Conservation (phyloP, 805 yeast genomes). For the Blastobotrys americana region DNA sequence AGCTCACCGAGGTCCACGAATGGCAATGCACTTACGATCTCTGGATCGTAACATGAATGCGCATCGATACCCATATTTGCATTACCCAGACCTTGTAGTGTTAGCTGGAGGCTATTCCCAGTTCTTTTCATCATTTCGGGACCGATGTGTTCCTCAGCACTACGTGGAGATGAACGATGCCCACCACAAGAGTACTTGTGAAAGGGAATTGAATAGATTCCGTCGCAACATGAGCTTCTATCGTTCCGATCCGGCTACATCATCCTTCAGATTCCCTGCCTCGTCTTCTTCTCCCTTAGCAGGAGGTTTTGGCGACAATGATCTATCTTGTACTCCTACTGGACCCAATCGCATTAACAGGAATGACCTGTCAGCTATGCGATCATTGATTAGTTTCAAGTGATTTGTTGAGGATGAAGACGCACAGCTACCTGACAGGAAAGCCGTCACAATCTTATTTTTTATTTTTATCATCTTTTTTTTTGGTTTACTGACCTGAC, state of each 20-base stretch:
- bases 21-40: slow-evolving; percentile 80
- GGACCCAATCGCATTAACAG: no score
- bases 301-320: not conserved
- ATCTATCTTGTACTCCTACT: not conserved
- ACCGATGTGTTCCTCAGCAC: slow-evolving; percentile 63
- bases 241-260: slow-evolving; percentile 16
- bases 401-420: no score
- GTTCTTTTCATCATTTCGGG: slow-evolving; percentile 55
- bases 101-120: slow-evolving; percentile 86
- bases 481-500: no score
- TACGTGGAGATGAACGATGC: slow-evolving; percentile 83
- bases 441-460: no score
- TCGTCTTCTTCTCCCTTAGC: slow-evolving; percentile 1
- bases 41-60: slow-evolving; percentile 71
- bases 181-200: slow-evolving; percentile 40
- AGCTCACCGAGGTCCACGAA: slow-evolving; percentile 85
- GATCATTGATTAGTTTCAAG: no score
- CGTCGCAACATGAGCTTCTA: slow-evolving; percentile 36
- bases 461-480: no score
- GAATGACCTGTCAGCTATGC: no score
- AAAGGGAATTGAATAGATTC: slow-evolving; percentile 47
- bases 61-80: slow-evolving; percentile 69
- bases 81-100: slow-evolving; percentile 83
- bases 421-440: no score
- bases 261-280: slow-evolving; percentile 4